Base-by-base conservation (phyloP, 495 filamentous ascomycete genomes). In the Tuber borchii region DNA sequence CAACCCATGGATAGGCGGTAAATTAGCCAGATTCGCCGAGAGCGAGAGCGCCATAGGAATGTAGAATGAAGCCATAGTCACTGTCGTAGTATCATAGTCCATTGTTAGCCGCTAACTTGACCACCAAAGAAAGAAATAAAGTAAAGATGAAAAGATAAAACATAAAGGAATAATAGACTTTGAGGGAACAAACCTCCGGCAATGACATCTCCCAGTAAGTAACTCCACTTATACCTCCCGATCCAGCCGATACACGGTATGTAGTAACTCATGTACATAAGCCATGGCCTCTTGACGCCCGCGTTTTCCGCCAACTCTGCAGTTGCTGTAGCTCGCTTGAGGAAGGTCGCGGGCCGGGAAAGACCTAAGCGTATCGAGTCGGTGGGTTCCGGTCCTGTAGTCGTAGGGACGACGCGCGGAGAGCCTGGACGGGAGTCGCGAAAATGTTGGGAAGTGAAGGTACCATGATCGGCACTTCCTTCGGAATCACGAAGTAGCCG, bases 31-130 rank as follows among this genome's bases (percentile, higher is more conserved):
- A 83, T 98, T 99, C 42, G 91, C 89, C n/a, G 95, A 93, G 75
- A 94, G 88, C 7, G 94, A 97, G 42, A 99, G 88, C 0, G 95
- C 91, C 95, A 99, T 97, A 40, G 95, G 95, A 51, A 99, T 92
- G 82, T 99, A 99, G 86, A 99, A 94, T 20, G 94, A 97, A 1
- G 95, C 93, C 85, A 99, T 90, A 2, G 95, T 97, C 73, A 98
- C 83, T 69, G 92, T 88, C 65, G 16, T 40, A 34, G 73, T 43
- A n/a, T n/a, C n/a, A n/a, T n/a, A 74, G 56, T 22, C 26, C 19
- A 9, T n/a, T 6, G 22, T 51, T 40, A 68, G 34, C 26, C 7
- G 14, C 34, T 37, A 31, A 61, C 51, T 26, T 19, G 6, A 0
- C 44, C 43, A 8, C n/a, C 42, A 34, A n/a, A 16, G 3, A 61